Conservation (phyloP, 2,329 filamentous ascomycete genomes). For the Botrytis elliptica region DNA sequence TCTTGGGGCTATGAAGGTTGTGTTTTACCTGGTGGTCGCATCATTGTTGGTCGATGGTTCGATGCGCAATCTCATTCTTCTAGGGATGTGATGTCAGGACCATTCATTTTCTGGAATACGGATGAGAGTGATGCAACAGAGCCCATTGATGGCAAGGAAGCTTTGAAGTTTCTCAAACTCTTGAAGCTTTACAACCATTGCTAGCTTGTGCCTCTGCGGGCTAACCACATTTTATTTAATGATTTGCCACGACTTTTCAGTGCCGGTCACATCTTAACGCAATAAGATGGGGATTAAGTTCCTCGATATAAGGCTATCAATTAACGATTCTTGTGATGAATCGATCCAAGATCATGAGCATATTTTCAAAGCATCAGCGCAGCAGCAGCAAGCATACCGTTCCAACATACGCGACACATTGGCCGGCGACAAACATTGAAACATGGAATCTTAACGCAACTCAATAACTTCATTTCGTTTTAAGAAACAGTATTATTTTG, state of each 20-base stretch:
- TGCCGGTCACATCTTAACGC: not conserved
- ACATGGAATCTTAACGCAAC: not conserved
- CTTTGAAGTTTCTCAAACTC: slow-evolving; percentile 29
- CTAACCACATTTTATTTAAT: not conserved
- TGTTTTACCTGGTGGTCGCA: slow-evolving; percentile 46
- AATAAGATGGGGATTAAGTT: not conserved
- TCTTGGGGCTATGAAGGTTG: slow-evolving; percentile 49
- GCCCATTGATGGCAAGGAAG: slow-evolving; percentile 27
- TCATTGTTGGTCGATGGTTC: slow-evolving; percentile 53
- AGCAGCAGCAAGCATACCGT: not conserved
- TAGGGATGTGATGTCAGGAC: slow-evolving; percentile 31
- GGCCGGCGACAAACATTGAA: not conserved
- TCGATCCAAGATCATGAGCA: not conserved
- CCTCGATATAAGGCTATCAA: not conserved
- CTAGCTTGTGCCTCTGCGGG: not conserved
- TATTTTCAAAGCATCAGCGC: not conserved
- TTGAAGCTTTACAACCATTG: not conserved
- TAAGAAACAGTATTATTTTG: not conserved
- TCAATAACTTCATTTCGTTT: slow-evolving; percentile 3
- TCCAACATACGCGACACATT: not conserved
- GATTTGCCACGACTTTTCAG: not conserved
- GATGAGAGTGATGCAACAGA: slow-evolving; percentile 25
- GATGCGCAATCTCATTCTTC: slow-evolving; percentile 28
- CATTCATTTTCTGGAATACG: slow-evolving; percentile 42
- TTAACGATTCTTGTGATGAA: not conserved